phyloP scores from a whole-genome alignment of 2,329 filamentous ascomycete genomes.

The Penicillium sp. region DNA sequence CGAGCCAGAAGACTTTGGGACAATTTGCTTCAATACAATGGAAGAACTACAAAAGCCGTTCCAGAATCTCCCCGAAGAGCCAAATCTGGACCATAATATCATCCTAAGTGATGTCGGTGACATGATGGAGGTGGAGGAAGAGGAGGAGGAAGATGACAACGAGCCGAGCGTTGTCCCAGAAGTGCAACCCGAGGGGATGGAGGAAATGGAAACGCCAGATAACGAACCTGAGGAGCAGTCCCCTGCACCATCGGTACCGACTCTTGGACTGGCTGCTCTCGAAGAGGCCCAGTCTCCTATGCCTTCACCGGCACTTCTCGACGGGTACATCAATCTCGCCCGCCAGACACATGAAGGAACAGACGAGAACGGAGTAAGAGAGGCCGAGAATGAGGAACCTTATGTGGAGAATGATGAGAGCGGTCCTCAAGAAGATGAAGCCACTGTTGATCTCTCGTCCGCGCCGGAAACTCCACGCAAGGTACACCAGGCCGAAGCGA shows the following conservation, averaged over 20 bases:
- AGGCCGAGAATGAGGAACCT: constrained; percentile 17
- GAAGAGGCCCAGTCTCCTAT: constrained; percentile 3
- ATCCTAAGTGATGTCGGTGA: background rate
- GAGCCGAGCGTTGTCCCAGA: background rate
- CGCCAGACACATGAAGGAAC: constrained; percentile 13
- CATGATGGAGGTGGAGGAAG: background rate
- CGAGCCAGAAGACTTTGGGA: constrained; percentile 22
- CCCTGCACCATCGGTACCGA: constrained; percentile 3
- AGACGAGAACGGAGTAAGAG: background rate
- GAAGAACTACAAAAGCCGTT: constrained; percentile 22
- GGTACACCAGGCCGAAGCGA: constrained; percentile 17
- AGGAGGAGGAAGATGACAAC: background rate
- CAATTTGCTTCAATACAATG: constrained; percentile 24
- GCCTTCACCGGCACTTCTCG: background rate
- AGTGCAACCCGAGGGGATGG: background rate
- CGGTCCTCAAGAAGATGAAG: constrained; percentile 22
- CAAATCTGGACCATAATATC: background rate
- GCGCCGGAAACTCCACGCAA: constrained; percentile 25
- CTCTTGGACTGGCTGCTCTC: constrained; percentile 7
- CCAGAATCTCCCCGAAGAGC: constrained; percentile 7
- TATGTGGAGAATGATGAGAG: constrained; percentile 24
- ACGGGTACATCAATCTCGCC: background rate
- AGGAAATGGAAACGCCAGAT: background rate
- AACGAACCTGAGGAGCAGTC: background rate
- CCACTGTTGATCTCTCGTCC: constrained; percentile 12